Conservation (phyloP, 257 asterid species). For the Nicotiana knightiana region DNA sequence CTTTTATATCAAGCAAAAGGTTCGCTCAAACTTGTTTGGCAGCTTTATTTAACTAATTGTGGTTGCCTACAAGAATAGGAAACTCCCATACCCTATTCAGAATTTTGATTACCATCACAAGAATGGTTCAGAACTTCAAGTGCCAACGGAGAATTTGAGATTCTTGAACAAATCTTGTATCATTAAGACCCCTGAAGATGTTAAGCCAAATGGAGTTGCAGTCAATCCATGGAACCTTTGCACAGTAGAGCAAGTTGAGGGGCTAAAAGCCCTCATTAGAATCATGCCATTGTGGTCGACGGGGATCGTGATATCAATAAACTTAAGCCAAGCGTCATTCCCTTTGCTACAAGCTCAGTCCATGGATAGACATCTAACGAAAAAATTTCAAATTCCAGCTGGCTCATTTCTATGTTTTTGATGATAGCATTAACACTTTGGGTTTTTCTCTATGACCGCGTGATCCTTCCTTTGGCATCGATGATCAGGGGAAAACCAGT, state of each 20-base stretch:
- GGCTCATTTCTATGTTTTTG: neutral
- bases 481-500: slow-evolving; percentile 34
- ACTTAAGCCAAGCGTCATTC: neutral
- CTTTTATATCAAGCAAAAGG: slow-evolving; percentile 35
- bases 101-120: slow-evolving; percentile 26
- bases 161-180: slow-evolving; percentile 23
- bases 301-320: neutral
- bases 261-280: slow-evolving; percentile 22
- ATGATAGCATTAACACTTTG: slow-evolving; percentile 32
- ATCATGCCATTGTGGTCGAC: slow-evolving; percentile 12
- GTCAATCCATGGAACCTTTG: slow-evolving; percentile 22
- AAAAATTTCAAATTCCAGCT: neutral
- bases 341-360: neutral
- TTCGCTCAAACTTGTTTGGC: slow-evolving; percentile 33
- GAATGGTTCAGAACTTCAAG: slow-evolving; percentile 27
- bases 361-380: neutral
- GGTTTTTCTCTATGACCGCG: slow-evolving; percentile 45
- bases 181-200: slow-evolving; percentile 3
- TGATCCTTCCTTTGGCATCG: slow-evolving; percentile 43
- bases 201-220: slow-evolving; percentile 19
- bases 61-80: slow-evolving; percentile 25
- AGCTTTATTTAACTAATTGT: slow-evolving; percentile 22
- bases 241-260: slow-evolving; percentile 26
- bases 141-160: slow-evolving; percentile 42
- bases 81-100: slow-evolving; percentile 13